These are phyloP conservation scores for Tremella fuciformis DNA, from an alignment of 768 basidiomycete genomes.

Conservation along the genomic window DNA sequence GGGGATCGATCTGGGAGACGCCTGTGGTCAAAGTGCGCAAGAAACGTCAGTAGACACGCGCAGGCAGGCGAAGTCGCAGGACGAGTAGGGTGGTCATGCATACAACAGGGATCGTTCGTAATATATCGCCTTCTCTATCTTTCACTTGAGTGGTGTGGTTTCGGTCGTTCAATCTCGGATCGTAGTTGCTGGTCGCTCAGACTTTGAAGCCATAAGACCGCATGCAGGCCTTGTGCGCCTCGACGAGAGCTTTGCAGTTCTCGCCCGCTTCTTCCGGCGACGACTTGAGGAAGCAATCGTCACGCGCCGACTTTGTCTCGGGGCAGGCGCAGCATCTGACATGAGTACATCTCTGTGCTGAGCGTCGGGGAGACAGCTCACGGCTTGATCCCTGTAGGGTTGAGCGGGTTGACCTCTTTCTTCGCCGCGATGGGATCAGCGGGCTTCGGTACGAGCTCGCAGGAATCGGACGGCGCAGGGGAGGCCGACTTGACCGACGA, in stretches of 20 bases:
- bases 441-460: conserved; percentile 21
- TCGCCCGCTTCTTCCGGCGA: conserved; percentile 64
- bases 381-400: conserved; percentile 95
- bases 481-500: too few species aligned
- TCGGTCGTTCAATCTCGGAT: not conserved
- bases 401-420: conserved; percentile 66
- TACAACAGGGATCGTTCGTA: conserved; percentile 2
- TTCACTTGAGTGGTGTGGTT: not conserved
- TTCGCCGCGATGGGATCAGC: conserved; percentile 21
- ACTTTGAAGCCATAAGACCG: conserved; percentile 79
- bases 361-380: conserved; percentile 54
- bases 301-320: conserved; percentile 83
- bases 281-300: conserved; percentile 82
- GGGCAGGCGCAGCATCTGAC: conserved; percentile 95
- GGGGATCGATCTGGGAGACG: conserved; percentile 45
- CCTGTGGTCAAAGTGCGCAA: conserved; percentile 36
- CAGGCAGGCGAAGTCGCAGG: not conserved
- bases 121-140: not conserved
- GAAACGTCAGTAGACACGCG: not conserved
- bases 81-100: conserved; percentile 9
- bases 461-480: conserved; percentile 13
- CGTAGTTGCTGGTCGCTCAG: conserved; percentile 25
- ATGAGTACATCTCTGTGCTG: not conserved
- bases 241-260: conserved; percentile 76
- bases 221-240: conserved; percentile 88